Evolutionary conservation across 2,329 filamentous ascomycete species (phyloP), one percentile per base, ranked within the genome.

Genomic region (Seiridium cupressi): DNA sequence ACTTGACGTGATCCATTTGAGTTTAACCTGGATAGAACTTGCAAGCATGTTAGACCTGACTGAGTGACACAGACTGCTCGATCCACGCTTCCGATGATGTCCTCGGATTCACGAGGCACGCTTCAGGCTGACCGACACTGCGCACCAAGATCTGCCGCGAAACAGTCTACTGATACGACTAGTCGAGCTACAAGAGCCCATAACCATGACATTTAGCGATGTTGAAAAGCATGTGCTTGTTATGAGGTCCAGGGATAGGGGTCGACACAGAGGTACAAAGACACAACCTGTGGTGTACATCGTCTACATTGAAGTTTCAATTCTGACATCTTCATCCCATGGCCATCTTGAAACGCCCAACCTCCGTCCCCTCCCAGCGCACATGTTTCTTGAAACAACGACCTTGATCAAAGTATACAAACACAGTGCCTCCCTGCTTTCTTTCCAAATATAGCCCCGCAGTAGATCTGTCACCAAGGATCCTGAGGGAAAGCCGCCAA

Each of bases 1-100:
- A 87, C 64, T 65, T 87, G 54, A 79, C 82, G 63, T 81, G 85
- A 70, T 88, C 80, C 69, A 81, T 86, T 49, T 81, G 79, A 60
- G 63, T 84, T 58, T 81, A 77, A 49, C 81, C 87, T 66, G 80
- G 79, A 2, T 88, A 84, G 84, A 77, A 82, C 13, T 70, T 87
- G 36, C 77, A 79, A 51, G 79, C 82, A 18, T 82, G 77, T 1
- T n/a, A 84, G 84, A 1, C 79, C 81, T 5, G 83, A 86, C 76
- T 77, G 69, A 59, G 79, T 83, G 31, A 40, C n/a, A 51, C 31
- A 31, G 8, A n/a, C n/a, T n/a, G n/a, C n/a, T n/a, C n/a, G n/a
- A n/a, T n/a, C n/a, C n/a, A n/a, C n/a, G n/a, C n/a, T n/a, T n/a
- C n/a, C n/a, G n/a, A n/a, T n/a, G n/a, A n/a, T n/a, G n/a, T n/a